phyloP scores from a whole-genome alignment of 768 basidiomycete species.

The Boletus speciosus region DNA sequence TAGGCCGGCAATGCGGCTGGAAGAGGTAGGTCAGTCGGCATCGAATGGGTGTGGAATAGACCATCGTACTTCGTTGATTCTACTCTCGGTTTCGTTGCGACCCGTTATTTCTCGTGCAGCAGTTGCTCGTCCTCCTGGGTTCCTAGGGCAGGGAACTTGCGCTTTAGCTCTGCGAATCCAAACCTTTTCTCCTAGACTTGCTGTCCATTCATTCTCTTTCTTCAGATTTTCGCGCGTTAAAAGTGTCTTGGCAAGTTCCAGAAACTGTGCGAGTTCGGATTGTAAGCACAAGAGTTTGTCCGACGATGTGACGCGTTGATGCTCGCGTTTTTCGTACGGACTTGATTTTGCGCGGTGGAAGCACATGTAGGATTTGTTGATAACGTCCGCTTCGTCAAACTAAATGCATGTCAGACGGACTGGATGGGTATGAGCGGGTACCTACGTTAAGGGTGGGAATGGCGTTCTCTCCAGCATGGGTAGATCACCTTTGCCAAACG shows the following conservation, averaged over 20 bases:
- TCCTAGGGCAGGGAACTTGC: slow-evolving; percentile 60
- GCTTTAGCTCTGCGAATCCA: slow-evolving; percentile 73
- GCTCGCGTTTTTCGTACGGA: slow-evolving; percentile 91
- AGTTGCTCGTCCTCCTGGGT: slow-evolving; percentile 70
- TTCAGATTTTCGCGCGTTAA: slow-evolving; percentile 74
- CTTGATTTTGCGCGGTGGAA: slow-evolving; percentile 96
- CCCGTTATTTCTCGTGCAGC: slow-evolving; percentile 52
- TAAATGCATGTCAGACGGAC: slow-evolving; percentile 25
- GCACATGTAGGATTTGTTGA: slow-evolving; percentile 93
- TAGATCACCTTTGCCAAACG: slow-evolving; percentile 73
- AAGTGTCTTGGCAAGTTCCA: slow-evolving; percentile 69
- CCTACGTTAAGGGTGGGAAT: slow-evolving; percentile 86
- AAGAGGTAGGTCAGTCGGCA: not conserved
- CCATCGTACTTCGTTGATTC: slow-evolving; percentile 15
- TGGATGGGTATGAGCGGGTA: not conserved
- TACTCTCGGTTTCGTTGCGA: slow-evolving; percentile 55
- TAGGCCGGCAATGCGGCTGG: slow-evolving; percentile 46
- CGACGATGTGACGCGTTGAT: slow-evolving; percentile 78
- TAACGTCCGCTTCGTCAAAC: slow-evolving; percentile 90
- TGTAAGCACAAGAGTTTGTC: slow-evolving; percentile 88
- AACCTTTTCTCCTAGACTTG: slow-evolving; percentile 78
- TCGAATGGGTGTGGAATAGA: no score
- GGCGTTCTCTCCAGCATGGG: slow-evolving; percentile 86
- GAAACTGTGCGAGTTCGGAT: slow-evolving; percentile 64
- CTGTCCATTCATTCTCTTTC: slow-evolving; percentile 51